Base-by-base conservation (phyloP, 495 filamentous ascomycete genomes). In the Penicillium desertorum region DNA sequence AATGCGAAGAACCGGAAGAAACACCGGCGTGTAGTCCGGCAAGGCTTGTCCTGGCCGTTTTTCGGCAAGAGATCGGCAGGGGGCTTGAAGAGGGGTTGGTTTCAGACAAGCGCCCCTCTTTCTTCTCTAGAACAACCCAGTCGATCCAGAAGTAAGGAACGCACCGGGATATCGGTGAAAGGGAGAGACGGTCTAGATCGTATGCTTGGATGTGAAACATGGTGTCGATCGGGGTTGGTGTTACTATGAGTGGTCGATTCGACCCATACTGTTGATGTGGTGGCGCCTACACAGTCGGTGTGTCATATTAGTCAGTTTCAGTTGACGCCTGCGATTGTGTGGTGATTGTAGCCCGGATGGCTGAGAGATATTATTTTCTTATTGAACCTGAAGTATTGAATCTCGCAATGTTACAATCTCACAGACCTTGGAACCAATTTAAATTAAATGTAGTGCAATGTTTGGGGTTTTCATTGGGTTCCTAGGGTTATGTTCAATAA, bases 21-120 rank as follows among this genome's bases (percentile, higher is more conserved):
- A 46, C 53, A 55, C 44, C 53, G 53, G 53, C 44, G 32, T 37
- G 32, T 36, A 39, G 53, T 55, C 53, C 53, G 53, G 43, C 23
- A 55, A 55, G 53, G 53, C 53, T 55, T 55, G 52, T 55, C 43
- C 4, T 36, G 25, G 12, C 51, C 51, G 51, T 53, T 53, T 39
- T 29, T 53, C 27, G 25, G 32, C 53, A 19, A 46, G 3, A 14
- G 44, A 55, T 55, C 43, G 53, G 53, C 53, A 47, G 43, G 43
- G 53, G 53, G 7, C 9, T 17, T 45, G 37, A 34, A 54, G 52
- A 55, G 52, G 43, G 52, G 52, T 37, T 34, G 22, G 43, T 46
- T 47, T 55, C 32, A 39, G 29, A 22, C n/a, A 7, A 12, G 34
- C 36, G 36, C 30, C 44, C 53, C 53, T 45, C 51, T 53, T 44